Evolutionary conservation across 2,329 filamentous ascomycete genomes (phyloP).

Genomic region (Colletotrichum melonis): DNA sequence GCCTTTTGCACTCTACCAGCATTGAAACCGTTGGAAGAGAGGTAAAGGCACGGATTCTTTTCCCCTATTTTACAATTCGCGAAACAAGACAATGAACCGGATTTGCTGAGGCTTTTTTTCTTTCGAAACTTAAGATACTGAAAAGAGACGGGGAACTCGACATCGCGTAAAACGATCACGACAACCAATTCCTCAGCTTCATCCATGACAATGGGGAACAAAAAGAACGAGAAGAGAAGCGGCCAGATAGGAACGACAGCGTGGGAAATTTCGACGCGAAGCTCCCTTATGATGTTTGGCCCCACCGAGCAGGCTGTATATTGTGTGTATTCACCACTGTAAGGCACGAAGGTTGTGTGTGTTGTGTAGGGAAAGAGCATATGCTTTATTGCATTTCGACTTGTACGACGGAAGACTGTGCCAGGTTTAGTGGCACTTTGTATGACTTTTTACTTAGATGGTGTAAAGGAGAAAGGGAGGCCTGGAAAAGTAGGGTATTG

Average conservation of each 20-base stretch:
- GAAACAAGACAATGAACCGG: constrained; percentile 26
- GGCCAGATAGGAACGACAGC: constrained; percentile 1
- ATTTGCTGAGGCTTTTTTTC: constrained; percentile 34
- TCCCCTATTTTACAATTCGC: constrained; percentile 1
- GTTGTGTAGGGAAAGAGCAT: neutral
- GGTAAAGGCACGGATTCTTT: constrained; percentile 16
- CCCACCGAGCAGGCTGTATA: constrained; percentile 19
- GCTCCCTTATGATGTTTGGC: constrained; percentile 4
- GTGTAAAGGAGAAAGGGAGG: constrained; percentile 34
- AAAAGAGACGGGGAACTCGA: constrained; percentile 27
- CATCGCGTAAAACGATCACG: neutral
- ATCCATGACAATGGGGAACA: constrained; percentile 1
- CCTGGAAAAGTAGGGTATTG: constrained; percentile 27
- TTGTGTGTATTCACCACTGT: constrained; percentile 22
- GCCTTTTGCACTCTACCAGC: constrained; percentile 2
- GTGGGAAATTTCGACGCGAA: constrained; percentile 1
- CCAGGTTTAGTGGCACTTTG: neutral
- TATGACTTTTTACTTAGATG: constrained; percentile 31
- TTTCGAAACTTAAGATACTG: constrained; percentile 34
- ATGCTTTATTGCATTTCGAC: neutral
- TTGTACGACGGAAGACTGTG: constrained; percentile 13
- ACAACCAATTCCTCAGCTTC: neutral
- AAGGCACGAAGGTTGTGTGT: constrained; percentile 13
- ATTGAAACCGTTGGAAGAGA: constrained; percentile 9
- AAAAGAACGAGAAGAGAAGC: neutral